Evolutionary conservation across 106 monocot genomes (phyloP), one percentile per base, ranked within the genome.

Genomic region (Chionographis japonica): DNA sequence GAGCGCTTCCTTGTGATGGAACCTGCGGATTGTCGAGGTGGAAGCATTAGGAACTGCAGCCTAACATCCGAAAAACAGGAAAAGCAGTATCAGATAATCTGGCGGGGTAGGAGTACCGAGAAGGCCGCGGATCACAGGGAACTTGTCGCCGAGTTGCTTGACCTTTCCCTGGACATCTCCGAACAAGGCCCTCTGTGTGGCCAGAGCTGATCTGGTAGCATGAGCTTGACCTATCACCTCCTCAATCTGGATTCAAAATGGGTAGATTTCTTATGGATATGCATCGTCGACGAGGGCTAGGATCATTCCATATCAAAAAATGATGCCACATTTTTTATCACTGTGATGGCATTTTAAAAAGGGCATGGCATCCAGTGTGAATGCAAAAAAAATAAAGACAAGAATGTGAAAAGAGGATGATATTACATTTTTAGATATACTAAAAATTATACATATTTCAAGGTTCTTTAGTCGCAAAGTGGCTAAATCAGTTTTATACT

Each of bases 171-270:
- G 97, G 63, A 97, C 87, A 79, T 83, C 74, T 59, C 86, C 89
- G 27, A 97, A 83, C 12, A 92, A 72, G 35, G 78, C 68, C 60
- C 83, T 81, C 62, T 97, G 97, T 37, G 84, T 68, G 14, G 67
- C 78, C 7, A 97, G 68, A 58, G 74, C 86, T n/a, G 83, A 68
- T 67, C 89, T 92, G 70, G 92, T 92, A n/a, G 68, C 75, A 68
- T 97, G 82, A 60, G 97, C 97, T 82, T 97, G 97, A 76, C 64
- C 78, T 71, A 92, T 97, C 39, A 92, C 92, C 58, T 92, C 97
- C 61, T 97, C 92, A 69, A 97, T 87, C 97, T 97, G 80, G 38
- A 56, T 27, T 20, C 12, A 27, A 67, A 27, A 27, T 27, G 27
- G 27, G 0, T 27, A 27, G 1, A 27, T 27, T 27, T 27, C 27